Percentiles rank a stretch among this genome's conserved stretches.
These are phyloP conservation scores for Saururus chinensis DNA, from an alignment of 164 flowering plant species.

Conservation along the genomic window DNA sequence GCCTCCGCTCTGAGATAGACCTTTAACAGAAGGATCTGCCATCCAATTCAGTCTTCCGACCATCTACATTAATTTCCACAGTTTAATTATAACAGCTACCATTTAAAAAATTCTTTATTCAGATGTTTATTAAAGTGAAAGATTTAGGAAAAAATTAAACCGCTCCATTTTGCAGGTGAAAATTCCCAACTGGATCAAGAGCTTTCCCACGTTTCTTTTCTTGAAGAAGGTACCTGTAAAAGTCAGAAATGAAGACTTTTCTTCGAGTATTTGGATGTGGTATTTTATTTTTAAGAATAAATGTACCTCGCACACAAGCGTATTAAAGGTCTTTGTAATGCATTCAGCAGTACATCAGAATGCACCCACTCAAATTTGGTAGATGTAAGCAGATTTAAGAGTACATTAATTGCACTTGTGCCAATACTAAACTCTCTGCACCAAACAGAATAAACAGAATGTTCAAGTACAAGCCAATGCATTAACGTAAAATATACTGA, in stretches of 20 bases:
- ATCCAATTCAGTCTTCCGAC: conserved; percentile 83
- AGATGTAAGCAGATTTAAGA: conserved; percentile 53
- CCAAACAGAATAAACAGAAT: background rate
- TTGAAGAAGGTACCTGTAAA: conserved; percentile 65
- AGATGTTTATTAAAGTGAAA: background rate
- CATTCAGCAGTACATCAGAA: conserved; percentile 36
- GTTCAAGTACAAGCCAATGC: background rate
- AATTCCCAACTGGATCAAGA: conserved; percentile 86
- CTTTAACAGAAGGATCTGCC: conserved; percentile 84
- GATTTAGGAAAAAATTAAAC: conserved; percentile 24
- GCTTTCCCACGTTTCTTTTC: conserved; percentile 97
- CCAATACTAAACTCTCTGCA: conserved; percentile 46
- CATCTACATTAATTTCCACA: conserved; percentile 32
- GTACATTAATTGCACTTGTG: conserved; percentile 57
- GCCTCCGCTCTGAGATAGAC: conserved; percentile 75
- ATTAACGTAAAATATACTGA: background rate
- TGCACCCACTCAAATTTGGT: conserved; percentile 43
- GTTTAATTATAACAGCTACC: background rate
- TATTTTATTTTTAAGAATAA: too few species aligned
- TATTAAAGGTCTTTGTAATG: conserved; percentile 49
- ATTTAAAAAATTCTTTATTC: background rate
- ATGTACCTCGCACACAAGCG: conserved; percentile 79
- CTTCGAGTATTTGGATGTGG: background rate
- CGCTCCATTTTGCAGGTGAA: conserved; percentile 95
- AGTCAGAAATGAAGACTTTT: background rate